A percentile compares a stretch with the other conserved stretches of the same genome.
Evolutionary conservation across 495 filamentous ascomycete species (phyloP).

Genomic region (Poronia punctata): DNA sequence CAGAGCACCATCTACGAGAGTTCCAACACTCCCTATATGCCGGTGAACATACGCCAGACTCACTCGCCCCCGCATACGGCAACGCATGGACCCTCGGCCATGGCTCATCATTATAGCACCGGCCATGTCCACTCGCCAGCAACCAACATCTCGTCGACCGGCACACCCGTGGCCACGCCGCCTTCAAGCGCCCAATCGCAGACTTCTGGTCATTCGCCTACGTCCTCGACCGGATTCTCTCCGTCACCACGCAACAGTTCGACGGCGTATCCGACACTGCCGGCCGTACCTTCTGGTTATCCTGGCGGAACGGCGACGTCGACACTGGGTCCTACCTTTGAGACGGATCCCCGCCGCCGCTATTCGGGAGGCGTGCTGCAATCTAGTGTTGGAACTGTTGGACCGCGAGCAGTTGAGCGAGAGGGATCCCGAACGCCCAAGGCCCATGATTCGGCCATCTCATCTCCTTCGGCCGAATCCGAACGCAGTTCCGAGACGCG

Average conservation of each 20-base stretch:
- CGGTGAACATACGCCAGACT: slow-evolving; percentile 58
- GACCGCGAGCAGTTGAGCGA: slow-evolving; percentile 38
- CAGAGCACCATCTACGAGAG: slow-evolving; percentile 91
- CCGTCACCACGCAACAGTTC: slow-evolving; percentile 57
- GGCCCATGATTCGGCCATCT: slow-evolving; percentile 36
- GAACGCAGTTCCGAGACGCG: slow-evolving; percentile 33
- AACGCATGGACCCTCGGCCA: slow-evolving; percentile 39
- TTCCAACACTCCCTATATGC: slow-evolving; percentile 48
- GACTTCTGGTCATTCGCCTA: slow-evolving; percentile 78
- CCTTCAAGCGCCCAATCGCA: slow-evolving; percentile 83
- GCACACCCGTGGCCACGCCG: slow-evolving; percentile 83
- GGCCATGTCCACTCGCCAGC: slow-evolving; percentile 53
- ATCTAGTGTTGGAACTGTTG: slow-evolving; percentile 51
- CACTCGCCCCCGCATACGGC: slow-evolving; percentile 61
- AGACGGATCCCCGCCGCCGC: slow-evolving; percentile 71
- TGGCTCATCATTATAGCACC: slow-evolving; percentile 41
- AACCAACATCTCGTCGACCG: slow-evolving; percentile 47
- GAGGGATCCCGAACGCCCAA: slow-evolving; percentile 45
- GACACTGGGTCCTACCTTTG: slow-evolving; percentile 74
- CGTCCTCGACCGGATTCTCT: slow-evolving; percentile 56
- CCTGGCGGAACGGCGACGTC: slow-evolving; percentile 58
- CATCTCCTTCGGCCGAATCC: slow-evolving; percentile 38
- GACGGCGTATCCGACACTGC: slow-evolving; percentile 71
- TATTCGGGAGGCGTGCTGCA: slow-evolving; percentile 86
- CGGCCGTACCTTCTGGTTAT: slow-evolving; percentile 63